Evolutionary conservation across 495 filamentous ascomycete genomes (phyloP), one percentile per base, ranked within the genome.

Genomic region (Xylaria curta): DNA sequence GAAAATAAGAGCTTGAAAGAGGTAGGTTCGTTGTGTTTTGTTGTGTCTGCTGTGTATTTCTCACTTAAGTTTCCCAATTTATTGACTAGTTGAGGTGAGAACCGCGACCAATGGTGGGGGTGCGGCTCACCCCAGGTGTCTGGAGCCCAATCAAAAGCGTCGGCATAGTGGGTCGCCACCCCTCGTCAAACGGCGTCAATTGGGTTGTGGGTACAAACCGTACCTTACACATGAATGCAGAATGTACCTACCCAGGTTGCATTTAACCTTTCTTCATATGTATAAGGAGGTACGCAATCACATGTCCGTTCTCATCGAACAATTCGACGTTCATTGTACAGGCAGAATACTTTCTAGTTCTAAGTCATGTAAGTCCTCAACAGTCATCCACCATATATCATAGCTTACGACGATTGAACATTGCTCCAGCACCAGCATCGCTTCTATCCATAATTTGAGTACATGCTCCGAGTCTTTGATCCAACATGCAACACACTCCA

Each of bases 401-500:
- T 47, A 4, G 42, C 31, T 44, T 46, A 51, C 1, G 44, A 12
- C 12, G 3, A 31, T 3, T 13, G 5, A 66, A 6, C 49, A 8
- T 56, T 21, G 58, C n/a, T 31, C 46, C 17, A 36, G 26, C 4
- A 21, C 19, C 13, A 67, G 21, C 26, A 56, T 56, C 49, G 15
- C 47, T 33, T 47, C 4, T 40, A 31, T 10, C 44, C 28, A 42
- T 1, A 53, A 17, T 31, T 28, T 36, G 9, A 40, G 12, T 36
- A 24, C 7, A 4, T 33, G 0, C 46, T 28, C 7, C 15, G 36
- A 28, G 64, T 1, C n/a, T 13, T 46, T 40, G 21, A 31, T 17
- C 66, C 63, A 44, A n/a, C 63, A 73, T 78, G 75, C 76, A 76
- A 59, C 69, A 74, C 59, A 70, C 67, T 33, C 42, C 76, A 15